A percentile compares a stretch with the other conserved stretches of the same genome.
Conservation (phyloP, 140 eudicot species). For the Cichorium intybus region DNA sequence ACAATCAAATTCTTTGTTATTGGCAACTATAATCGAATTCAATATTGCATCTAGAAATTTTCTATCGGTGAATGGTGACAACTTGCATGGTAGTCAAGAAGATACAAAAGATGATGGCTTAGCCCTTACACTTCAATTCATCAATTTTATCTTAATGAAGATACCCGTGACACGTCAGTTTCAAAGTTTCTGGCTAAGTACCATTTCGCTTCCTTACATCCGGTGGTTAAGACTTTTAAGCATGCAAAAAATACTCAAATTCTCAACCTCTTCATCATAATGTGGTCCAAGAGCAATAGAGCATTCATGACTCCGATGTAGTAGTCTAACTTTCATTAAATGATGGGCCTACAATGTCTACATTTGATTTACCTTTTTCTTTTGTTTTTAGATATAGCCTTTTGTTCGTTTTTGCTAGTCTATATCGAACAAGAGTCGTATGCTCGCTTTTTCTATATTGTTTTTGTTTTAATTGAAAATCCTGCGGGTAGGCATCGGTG, state of each 20-base stretch:
- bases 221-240: background rate
- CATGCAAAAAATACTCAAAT: conserved; percentile 1
- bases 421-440: background rate
- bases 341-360: background rate
- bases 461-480: background rate
- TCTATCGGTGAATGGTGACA: too few relatives aligned
- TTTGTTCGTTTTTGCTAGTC: background rate
- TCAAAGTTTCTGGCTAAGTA: background rate
- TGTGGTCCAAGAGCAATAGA: conserved; percentile 17
- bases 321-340: background rate
- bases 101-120: too few relatives aligned
- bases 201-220: background rate
- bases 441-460: background rate
- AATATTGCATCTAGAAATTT: too few relatives aligned
- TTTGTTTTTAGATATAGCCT: background rate
- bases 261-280: conserved; percentile 12
- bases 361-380: background rate
- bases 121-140: background rate
- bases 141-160: background rate
- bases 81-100: too few relatives aligned
- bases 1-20: too few relatives aligned
- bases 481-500: background rate
- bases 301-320: background rate
- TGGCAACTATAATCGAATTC: too few relatives aligned
- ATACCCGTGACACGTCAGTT: background rate